Evolutionary conservation across 1,284 basidiomycete species (phyloP).

Genomic region (Ustilago vetiveriae): DNA sequence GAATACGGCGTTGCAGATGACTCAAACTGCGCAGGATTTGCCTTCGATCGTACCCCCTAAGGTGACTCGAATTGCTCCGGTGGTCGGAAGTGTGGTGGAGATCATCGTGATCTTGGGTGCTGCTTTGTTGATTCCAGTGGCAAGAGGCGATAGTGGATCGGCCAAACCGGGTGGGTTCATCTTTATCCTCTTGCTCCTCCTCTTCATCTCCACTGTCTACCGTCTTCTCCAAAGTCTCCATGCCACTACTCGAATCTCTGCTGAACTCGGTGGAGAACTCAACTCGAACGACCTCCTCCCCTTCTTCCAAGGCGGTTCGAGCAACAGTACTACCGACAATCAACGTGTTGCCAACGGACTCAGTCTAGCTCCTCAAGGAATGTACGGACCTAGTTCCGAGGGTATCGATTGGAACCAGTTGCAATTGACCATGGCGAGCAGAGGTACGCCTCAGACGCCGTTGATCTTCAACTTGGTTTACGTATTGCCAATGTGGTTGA

Average conservation of each 20-base stretch:
- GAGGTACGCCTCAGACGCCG: conserved; percentile 45
- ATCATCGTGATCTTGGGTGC: conserved; percentile 48
- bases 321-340: conserved; percentile 21
- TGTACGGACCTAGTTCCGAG: conserved; percentile 44
- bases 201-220: conserved; percentile 44
- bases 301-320: conserved; percentile 40
- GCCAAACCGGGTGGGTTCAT: conserved; percentile 47
- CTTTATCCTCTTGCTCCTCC: conserved; percentile 43
- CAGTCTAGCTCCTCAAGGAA: conserved; percentile 43
- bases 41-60: conserved; percentile 30
- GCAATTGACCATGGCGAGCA: conserved; percentile 45
- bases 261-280: conserved; percentile 26
- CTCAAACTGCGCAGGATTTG: conserved; percentile 35
- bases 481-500: conserved; percentile 52
- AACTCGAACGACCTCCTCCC: conserved; percentile 34
- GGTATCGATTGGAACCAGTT: conserved; percentile 53
- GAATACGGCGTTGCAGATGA: conserved; percentile 39
- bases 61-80: conserved; percentile 39
- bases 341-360: conserved; percentile 29
- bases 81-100: conserved; percentile 33
- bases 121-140: conserved; percentile 47
- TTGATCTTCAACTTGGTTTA: conserved; percentile 55
- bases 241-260: conserved; percentile 34
- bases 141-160: conserved; percentile 35
- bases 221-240: conserved; percentile 43